Evolutionary conservation across 441 rosid genomes (phyloP).

Genomic region (Iberis amara): DNA sequence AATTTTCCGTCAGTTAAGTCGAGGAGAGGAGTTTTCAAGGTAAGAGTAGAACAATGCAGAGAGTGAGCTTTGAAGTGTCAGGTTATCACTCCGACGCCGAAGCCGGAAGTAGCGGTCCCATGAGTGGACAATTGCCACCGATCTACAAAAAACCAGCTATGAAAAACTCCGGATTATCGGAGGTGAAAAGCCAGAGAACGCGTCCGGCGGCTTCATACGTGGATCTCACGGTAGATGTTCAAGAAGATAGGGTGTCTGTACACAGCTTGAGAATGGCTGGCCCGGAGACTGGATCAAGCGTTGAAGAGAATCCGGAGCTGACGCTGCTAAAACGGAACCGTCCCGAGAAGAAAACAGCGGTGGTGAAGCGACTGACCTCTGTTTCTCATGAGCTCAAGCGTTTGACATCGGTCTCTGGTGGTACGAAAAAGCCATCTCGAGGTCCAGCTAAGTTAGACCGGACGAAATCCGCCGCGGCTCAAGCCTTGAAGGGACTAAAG

Average conservation of each 20-base stretch:
- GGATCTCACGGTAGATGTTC: slow-evolving; percentile 45
- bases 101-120: slow-evolving; percentile 19
- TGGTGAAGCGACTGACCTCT: slow-evolving; percentile 35
- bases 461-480: slow-evolving; percentile 44
- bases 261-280: slow-evolving; percentile 28
- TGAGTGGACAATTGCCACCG: slow-evolving; percentile 40
- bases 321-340: slow-evolving; percentile 35
- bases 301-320: slow-evolving; percentile 35
- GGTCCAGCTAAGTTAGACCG: slow-evolving; percentile 38
- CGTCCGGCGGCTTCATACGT: slow-evolving; percentile 32
- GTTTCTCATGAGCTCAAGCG: slow-evolving; percentile 46
- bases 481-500: slow-evolving; percentile 47
- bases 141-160: slow-evolving; percentile 31
- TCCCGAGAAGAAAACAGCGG: slow-evolving; percentile 36
- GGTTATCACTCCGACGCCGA: slow-evolving; percentile 37
- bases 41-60: slow-evolving; percentile 29
- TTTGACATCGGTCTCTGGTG: slow-evolving; percentile 36
- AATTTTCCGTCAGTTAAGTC: neutral
- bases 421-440: slow-evolving; percentile 28
- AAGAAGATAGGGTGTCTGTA: slow-evolving; percentile 38
- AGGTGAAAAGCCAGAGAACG: slow-evolving; percentile 24
- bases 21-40: neutral
- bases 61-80: slow-evolving; percentile 36
- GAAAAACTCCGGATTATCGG: slow-evolving; percentile 13
- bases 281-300: slow-evolving; percentile 27